Conservation (phyloP, 495 filamentous ascomycete species). For the Rhizodiscina lignyota region DNA sequence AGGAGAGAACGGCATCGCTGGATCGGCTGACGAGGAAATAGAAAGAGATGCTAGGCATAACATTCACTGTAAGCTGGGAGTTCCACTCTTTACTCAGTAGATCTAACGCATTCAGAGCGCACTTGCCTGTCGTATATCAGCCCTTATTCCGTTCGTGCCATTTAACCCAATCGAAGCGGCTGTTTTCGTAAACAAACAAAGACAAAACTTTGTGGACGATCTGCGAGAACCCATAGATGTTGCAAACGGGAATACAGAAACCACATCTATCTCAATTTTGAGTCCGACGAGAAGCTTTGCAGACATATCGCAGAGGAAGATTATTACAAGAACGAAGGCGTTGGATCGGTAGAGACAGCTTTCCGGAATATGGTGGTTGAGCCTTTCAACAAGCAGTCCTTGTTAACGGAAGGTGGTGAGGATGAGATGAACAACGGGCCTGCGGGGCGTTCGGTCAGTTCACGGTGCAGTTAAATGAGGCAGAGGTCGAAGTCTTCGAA, state of each 20-base stretch:
- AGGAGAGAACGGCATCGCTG: no score
- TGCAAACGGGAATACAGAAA: background rate
- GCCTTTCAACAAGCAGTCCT: background rate
- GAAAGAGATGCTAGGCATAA: no score
- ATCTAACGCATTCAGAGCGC: no score
- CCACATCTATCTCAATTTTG: slow-evolving; percentile 1
- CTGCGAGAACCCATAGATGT: slow-evolving; percentile 19
- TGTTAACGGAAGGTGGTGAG: background rate
- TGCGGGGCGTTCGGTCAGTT: no score
- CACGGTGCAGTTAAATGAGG: no score
- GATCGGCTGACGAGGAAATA: no score
- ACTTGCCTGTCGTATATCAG: slow-evolving; percentile 25
- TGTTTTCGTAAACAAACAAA: slow-evolving; percentile 29
- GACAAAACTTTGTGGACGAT: slow-evolving; percentile 11
- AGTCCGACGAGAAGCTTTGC: slow-evolving; percentile 1
- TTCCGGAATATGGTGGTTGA: slow-evolving; percentile 1
- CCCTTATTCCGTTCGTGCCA: slow-evolving; percentile 30
- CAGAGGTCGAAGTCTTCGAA: no score
- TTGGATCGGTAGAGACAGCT: background rate
- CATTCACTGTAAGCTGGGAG: no score
- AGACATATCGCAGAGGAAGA: background rate
- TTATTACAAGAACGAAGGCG: background rate
- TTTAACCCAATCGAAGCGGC: slow-evolving; percentile 26
- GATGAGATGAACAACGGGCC: slow-evolving; percentile 1
- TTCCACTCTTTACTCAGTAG: no score